Base-by-base conservation (phyloP, 495 filamentous ascomycete genomes). In the Talaromyces proteolyticus region DNA sequence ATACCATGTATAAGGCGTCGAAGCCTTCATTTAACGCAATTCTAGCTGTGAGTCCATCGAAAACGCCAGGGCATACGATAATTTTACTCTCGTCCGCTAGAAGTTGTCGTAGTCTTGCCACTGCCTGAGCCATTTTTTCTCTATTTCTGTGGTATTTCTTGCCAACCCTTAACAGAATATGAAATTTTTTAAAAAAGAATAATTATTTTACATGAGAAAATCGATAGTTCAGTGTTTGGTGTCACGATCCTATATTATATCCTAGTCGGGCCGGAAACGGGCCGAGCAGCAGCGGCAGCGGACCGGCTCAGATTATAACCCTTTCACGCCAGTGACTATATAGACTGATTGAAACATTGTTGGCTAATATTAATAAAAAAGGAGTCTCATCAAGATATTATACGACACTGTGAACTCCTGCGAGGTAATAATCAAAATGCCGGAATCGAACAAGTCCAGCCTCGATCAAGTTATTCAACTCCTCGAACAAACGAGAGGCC, bases 31-130 rank as follows among this genome's bases (percentile, higher is more conserved):
- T 53, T 5, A 82, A 63, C 2, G 78, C 79, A 38, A 81, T 74
- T n/a, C 80, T 64, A n/a, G 80, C 77, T 6, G 76, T 76, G 22
- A 81, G 67, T n/a, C 80, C 80, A 64, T 84, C 80, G 52, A 80
- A 82, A 4, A 83, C 76, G 6, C 80, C 80, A 5, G 80, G 78
- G 44, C 70, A 74, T 2, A 77, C 67, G 19, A 76, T 61, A 19
- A 58, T 55, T 6, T 54, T 52, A 24, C 22, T 40, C 17, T 47
- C 23, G 25, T 50, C 49, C 2, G 48, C 45, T 2, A 58, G 52
- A 3, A 52, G 52, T 21, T 58, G 8, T 1, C 56, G 52, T 17
- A 58, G 52, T 41, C 47, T 17, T n/a, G 43, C 24, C 38, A 26
- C 49, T n/a, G 53, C 37, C 5, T 38, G 24, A 42, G 12, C 44